These are phyloP conservation scores for Tylopilus cervinicoccineus DNA, from an alignment of 768 basidiomycete species.

Conservation along the genomic window DNA sequence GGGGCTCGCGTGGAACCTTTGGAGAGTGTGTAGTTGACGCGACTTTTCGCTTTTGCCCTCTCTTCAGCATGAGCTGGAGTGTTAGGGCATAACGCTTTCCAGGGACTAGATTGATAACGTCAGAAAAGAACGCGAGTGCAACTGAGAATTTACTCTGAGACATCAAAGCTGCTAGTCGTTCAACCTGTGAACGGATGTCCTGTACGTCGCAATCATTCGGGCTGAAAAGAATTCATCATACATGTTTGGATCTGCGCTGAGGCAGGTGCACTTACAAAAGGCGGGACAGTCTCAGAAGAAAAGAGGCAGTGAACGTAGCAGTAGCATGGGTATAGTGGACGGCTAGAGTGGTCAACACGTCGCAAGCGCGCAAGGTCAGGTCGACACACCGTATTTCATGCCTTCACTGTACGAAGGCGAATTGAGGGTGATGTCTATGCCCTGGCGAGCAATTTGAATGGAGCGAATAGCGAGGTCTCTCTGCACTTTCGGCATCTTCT, in stretches of 20 bases:
- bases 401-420: slow-evolving; percentile 84
- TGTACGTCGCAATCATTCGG: slow-evolving; percentile 78
- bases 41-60: slow-evolving; percentile 57
- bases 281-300: slow-evolving; percentile 80
- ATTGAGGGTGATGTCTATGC: slow-evolving; percentile 81
- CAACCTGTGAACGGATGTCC: slow-evolving; percentile 73
- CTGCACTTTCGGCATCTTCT: slow-evolving; percentile 77
- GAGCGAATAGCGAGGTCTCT: slow-evolving; percentile 76
- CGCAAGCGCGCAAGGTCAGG: background rate
- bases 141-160: slow-evolving; percentile 58
- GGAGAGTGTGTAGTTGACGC: slow-evolving; percentile 60
- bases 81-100: slow-evolving; percentile 92
- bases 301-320: slow-evolving; percentile 90
- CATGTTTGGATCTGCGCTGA: background rate
- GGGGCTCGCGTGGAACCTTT: slow-evolving; percentile 50
- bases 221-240: slow-evolving; percentile 35
- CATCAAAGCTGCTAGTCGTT: slow-evolving; percentile 71
- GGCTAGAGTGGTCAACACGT: slow-evolving; percentile 39
- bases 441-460: slow-evolving; percentile 76
- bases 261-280: slow-evolving; percentile 63
- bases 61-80: slow-evolving; percentile 83
- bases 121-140: slow-evolving; percentile 2
- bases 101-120: slow-evolving; percentile 56
- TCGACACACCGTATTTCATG: slow-evolving; percentile 77
- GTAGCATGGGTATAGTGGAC: slow-evolving; percentile 92